Percentiles rank a stretch among this genome's conserved stretches.
Evolutionary conservation across 768 basidiomycete species (phyloP).

Genomic region (Artomyces pyxidatus): DNA sequence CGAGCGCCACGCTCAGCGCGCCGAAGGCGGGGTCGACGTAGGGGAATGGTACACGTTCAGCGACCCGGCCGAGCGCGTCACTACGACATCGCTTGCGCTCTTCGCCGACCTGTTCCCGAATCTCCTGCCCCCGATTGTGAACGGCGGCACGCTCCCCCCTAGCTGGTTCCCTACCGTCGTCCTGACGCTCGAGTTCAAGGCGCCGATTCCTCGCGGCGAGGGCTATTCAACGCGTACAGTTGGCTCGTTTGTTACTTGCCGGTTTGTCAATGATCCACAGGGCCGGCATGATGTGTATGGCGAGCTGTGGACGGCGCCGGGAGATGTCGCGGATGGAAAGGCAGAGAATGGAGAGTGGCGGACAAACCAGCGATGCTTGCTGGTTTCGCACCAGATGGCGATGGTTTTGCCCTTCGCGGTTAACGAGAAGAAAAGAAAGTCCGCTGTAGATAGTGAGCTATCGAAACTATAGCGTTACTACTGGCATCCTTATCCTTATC

Average conservation of each 20-base stretch:
- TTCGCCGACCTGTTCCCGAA: slow-evolving; percentile 47
- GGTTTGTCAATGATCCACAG: slow-evolving; percentile 45
- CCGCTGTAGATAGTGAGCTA: too few species aligned
- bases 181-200: slow-evolving; percentile 56
- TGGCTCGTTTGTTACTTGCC: slow-evolving; percentile 44
- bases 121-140: slow-evolving; percentile 7
- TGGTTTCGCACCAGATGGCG: slow-evolving; percentile 54
- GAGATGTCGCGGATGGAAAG: slow-evolving; percentile 39
- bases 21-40: slow-evolving; percentile 51
- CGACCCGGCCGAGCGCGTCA: slow-evolving; percentile 36
- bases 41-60: slow-evolving; percentile 49
- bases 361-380: slow-evolving; percentile 56
- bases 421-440: too few species aligned
- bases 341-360: slow-evolving; percentile 38
- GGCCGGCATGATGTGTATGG: slow-evolving; percentile 50
- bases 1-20: too few species aligned
- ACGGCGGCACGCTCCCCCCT: slow-evolving; percentile 7
- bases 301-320: slow-evolving; percentile 62
- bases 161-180: slow-evolving; percentile 63
- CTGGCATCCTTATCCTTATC: too few species aligned
- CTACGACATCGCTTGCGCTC: slow-evolving; percentile 42
- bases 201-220: slow-evolving; percentile 36
- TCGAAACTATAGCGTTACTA: too few species aligned
- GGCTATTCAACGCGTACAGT: slow-evolving; percentile 43
- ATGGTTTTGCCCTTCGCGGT: slow-evolving; percentile 31